Percentiles rank a stretch among this genome's conserved stretches.
Conservation (phyloP, 1,284 basidiomycete species). For the Xanthoconium separans region DNA sequence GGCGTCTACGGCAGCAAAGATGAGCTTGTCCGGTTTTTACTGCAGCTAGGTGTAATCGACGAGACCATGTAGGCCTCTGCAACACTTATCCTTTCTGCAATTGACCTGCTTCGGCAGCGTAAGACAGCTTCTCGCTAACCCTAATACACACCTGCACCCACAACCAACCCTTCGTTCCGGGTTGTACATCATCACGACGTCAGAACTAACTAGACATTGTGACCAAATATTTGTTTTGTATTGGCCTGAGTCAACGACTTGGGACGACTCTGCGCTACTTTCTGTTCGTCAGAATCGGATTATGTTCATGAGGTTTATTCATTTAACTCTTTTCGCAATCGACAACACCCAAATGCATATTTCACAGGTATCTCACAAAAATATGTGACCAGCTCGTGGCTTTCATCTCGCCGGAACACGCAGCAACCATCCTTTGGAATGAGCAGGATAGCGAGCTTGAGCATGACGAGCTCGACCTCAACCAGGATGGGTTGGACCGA, state of each 20-base stretch:
- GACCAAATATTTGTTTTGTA: background rate
- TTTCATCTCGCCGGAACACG: constrained; percentile 47
- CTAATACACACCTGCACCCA: constrained; percentile 9
- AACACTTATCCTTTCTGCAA: no score
- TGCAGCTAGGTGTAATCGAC: no score
- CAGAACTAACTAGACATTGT: no score
- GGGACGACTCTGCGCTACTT: constrained; percentile 9
- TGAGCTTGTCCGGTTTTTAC: no score
- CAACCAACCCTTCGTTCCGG: constrained; percentile 46
- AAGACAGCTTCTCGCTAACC: constrained; percentile 15
- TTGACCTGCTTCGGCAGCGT: no score
- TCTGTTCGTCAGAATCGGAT: constrained; percentile 51
- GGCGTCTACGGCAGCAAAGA: no score
- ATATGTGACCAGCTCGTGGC: constrained; percentile 52
- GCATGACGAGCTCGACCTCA: constrained; percentile 24
- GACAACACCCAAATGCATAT: background rate
- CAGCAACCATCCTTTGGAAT: constrained; percentile 42
- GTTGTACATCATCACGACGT: constrained; percentile 42
- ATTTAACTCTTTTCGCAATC: background rate
- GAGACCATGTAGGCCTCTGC: no score
- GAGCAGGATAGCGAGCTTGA: constrained; percentile 35
- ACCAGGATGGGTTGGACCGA: constrained; percentile 43
- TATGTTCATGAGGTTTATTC: constrained; percentile 59
- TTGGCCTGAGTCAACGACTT: no score
- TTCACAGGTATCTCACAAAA: constrained; percentile 52